A percentile compares a stretch with the other conserved stretches of the same genome.
Evolutionary conservation across 495 filamentous ascomycete species (phyloP).

Genomic region (Extremus antarcticus): DNA sequence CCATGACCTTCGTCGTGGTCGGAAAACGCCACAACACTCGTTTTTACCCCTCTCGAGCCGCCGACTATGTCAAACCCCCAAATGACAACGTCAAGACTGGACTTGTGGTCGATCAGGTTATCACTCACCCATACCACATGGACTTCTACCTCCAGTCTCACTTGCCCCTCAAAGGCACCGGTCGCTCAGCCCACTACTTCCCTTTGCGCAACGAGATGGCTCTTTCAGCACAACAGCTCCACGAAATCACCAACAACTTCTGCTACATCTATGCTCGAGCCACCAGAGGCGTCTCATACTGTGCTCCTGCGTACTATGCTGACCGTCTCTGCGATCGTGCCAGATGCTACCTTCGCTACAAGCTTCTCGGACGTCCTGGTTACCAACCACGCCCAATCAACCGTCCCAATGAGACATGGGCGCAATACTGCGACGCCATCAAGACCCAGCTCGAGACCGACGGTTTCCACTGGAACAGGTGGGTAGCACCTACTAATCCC

Average conservation of each 20-base stretch:
- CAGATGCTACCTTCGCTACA: slow-evolving; percentile 20
- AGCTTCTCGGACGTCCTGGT: neutral
- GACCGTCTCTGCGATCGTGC: slow-evolving; percentile 29
- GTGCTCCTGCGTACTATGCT: slow-evolving; percentile 26
- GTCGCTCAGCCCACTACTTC: slow-evolving; percentile 20
- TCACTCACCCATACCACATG: slow-evolving; percentile 11
- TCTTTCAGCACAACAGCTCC: slow-evolving; percentile 4
- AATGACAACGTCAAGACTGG: slow-evolving; percentile 11
- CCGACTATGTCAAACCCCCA: neutral
- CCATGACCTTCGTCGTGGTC: slow-evolving; percentile 19
- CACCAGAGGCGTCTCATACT: slow-evolving; percentile 24
- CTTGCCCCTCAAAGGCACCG: slow-evolving; percentile 17
- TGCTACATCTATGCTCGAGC: slow-evolving; percentile 25
- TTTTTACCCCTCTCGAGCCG: slow-evolving; percentile 10
- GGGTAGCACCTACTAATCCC: no score
- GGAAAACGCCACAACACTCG: slow-evolving; percentile 22
- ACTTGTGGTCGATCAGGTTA: slow-evolving; percentile 10
- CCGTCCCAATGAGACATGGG: neutral
- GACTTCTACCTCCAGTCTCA: slow-evolving; percentile 25
- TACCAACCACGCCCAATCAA: neutral
- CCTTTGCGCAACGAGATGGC: slow-evolving; percentile 13
- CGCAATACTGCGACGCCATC: neutral
- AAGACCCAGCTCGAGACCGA: neutral
- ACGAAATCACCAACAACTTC: slow-evolving; percentile 18
- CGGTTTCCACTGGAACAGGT: neutral